Evolutionary conservation across 2,329 filamentous ascomycete species (phyloP).

Genomic region (Coleophoma eucalyptorum): DNA sequence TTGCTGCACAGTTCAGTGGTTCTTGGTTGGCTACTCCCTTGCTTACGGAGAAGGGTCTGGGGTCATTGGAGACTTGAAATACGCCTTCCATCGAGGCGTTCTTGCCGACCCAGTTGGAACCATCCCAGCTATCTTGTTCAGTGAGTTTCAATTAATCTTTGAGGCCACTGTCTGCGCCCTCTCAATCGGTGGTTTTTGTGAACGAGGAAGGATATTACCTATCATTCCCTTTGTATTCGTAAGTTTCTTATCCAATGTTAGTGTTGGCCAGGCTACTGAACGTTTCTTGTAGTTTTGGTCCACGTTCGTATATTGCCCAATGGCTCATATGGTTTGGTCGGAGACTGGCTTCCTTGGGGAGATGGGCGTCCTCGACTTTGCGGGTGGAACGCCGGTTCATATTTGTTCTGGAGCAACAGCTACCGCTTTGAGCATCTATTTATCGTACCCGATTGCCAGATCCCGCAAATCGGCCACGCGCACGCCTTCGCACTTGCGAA

Average conservation of each 20-base stretch:
- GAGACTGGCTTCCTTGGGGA: constrained; percentile 66
- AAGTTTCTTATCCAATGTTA: constrained; percentile 5
- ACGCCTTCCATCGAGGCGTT: constrained; percentile 58
- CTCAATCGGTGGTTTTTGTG: constrained; percentile 52
- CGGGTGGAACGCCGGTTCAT: constrained; percentile 72
- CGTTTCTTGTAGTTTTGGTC: constrained; percentile 45
- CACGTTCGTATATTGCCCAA: constrained; percentile 68
- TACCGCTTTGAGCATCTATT: constrained; percentile 69
- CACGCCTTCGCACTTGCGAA: constrained; percentile 41
- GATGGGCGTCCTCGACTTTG: constrained; percentile 69
- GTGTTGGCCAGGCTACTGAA: too few species aligned
- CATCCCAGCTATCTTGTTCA: constrained; percentile 62
- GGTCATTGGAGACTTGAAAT: constrained; percentile 58
- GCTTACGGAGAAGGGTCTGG: constrained; percentile 55
- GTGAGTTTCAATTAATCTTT: constrained; percentile 62
- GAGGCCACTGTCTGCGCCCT: constrained; percentile 48
- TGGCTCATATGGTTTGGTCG: constrained; percentile 79
- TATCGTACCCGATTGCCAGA: constrained; percentile 65
- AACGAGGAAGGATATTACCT: constrained; percentile 59
- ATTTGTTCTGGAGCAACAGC: constrained; percentile 69
- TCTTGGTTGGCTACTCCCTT: constrained; percentile 62
- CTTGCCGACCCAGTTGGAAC: constrained; percentile 54
- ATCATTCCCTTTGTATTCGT: constrained; percentile 65
- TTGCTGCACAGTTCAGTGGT: constrained; percentile 48
- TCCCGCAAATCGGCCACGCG: constrained; percentile 45